Evolutionary conservation across 768 basidiomycete species (phyloP), one percentile per base, ranked within the genome.

Genomic region (Boletus coccyginus): DNA sequence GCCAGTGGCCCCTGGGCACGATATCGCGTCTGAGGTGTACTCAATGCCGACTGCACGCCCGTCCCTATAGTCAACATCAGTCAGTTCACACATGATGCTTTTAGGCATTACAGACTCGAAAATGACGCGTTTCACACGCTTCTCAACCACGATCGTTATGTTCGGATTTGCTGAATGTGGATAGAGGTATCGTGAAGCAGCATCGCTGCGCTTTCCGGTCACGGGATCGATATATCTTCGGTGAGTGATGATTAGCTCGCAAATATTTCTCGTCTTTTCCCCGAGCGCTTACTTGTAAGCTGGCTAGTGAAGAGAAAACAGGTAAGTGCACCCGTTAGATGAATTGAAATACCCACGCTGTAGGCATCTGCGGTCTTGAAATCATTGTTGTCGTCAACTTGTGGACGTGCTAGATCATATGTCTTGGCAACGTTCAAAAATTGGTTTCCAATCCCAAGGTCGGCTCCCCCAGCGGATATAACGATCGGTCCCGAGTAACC

Each of bases 201-300:
- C 50, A 45, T 73, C 71, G 1, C 50, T 70, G 5, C 71, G 72
- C 21, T 45, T 63, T 36, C 71, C 71, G 1, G 77, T 82, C 17
- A 69, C 65, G 2, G 62, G 67, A 55, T 82, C 74, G 17, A 88
- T 73, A 63, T 82, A 88, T 62, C 86, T 89, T 24, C 1, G 19
- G 17, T 17, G 10, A 24, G 5, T 16, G 1, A 7, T 4, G 2
- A 35, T 60, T n/a, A 49, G 14, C 9, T 14, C 1, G 7, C 1
- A 1, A 17, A 5, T 13, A 12, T 16, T 0, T 11, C 3, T 14
- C 21, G 6, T 17, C 36, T 19, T 31, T 6, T 32, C 6, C 16
- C 3, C 4, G 5, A 29, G 39, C 3, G 8, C 61, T 60, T 43
- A 70, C 68, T 53, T 63, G 44, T 57, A 58, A 36, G 49, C 36